These are phyloP conservation scores for Nepenthes mirabilis DNA, from an alignment of 148 eudicot genomes.

Conservation along the genomic window DNA sequence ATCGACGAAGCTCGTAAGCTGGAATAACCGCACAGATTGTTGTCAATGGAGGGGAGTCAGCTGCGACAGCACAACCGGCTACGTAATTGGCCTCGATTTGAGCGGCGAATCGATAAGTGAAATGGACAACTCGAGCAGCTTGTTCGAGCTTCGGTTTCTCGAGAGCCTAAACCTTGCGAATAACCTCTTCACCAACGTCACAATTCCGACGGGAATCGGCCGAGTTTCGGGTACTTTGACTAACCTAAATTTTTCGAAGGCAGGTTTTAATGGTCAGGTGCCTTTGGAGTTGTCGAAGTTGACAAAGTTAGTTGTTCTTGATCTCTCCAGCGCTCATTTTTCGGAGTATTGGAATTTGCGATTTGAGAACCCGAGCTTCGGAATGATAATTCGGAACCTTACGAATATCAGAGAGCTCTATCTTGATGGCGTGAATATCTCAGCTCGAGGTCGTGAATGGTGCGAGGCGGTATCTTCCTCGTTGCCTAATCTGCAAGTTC, in stretches of 20 bases:
- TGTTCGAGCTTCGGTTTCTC: too few species aligned
- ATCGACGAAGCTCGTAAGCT: too few species aligned
- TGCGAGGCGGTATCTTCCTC: constrained; percentile 13
- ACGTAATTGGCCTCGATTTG: too few species aligned
- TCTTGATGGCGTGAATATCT: constrained; percentile 22
- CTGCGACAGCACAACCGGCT: too few species aligned
- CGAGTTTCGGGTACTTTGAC: constrained; percentile 17
- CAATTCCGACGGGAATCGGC: not conserved
- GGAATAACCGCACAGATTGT: too few species aligned
- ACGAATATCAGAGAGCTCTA: constrained; percentile 20
- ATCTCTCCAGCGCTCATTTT: constrained; percentile 13
- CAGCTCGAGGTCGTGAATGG: constrained; percentile 21
- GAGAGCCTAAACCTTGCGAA: too few species aligned
- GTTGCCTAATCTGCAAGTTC: constrained; percentile 17
- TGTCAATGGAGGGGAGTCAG: too few species aligned
- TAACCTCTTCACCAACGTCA: too few species aligned
- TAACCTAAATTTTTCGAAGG: constrained; percentile 22
- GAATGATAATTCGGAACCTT: constrained; percentile 15
- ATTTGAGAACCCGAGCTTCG: constrained; percentile 13
- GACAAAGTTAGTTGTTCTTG: constrained; percentile 21
- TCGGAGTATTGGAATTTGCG: not conserved
- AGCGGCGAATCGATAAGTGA: too few species aligned
- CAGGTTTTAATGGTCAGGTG: constrained; percentile 20
- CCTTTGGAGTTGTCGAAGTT: constrained; percentile 15
- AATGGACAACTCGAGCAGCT: too few species aligned